Conservation (phyloP, 805 yeast genomes). For the Ogataea haglerorum region DNA sequence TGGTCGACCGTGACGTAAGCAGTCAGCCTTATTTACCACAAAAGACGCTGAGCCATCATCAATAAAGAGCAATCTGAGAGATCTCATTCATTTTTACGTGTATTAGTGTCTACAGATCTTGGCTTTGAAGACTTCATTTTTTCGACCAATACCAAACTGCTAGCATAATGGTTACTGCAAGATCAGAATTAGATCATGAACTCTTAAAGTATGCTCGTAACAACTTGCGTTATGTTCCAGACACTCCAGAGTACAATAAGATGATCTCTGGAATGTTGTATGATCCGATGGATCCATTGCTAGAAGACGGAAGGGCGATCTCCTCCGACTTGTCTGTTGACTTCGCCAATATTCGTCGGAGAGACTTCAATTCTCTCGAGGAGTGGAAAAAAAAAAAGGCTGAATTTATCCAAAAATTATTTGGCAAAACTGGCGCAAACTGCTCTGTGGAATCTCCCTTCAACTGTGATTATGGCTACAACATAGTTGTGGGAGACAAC, state of each 20-base stretch:
- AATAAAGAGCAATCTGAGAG: too few species aligned
- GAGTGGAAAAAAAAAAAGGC: conserved; percentile 37
- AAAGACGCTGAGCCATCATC: too few species aligned
- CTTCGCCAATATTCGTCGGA: conserved; percentile 12
- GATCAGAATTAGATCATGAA: conserved; percentile 8
- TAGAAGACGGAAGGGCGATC: conserved; percentile 33
- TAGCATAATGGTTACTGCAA: neutral
- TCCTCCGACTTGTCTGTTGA: conserved; percentile 34
- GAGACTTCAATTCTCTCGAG: conserved; percentile 9
- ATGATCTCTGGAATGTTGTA: conserved; percentile 53
- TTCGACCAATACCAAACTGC: too few species aligned
- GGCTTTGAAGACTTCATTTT: too few species aligned
- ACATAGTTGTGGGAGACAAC: conserved; percentile 50
- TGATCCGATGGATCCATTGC: conserved; percentile 30
- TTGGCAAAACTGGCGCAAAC: conserved; percentile 46
- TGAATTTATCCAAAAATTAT: conserved; percentile 36
- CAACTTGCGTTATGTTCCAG: conserved; percentile 19
- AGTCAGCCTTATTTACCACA: too few species aligned
- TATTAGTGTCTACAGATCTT: too few species aligned
- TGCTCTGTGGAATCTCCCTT: conserved; percentile 48
- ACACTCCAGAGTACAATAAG: conserved; percentile 43
- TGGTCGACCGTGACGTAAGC: neutral
- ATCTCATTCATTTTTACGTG: too few species aligned
- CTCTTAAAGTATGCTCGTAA: conserved; percentile 22
- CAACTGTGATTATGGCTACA: conserved; percentile 64